These are phyloP conservation scores for Quillaja saponaria DNA, from an alignment of 306 rosid genomes.

Conservation along the genomic window DNA sequence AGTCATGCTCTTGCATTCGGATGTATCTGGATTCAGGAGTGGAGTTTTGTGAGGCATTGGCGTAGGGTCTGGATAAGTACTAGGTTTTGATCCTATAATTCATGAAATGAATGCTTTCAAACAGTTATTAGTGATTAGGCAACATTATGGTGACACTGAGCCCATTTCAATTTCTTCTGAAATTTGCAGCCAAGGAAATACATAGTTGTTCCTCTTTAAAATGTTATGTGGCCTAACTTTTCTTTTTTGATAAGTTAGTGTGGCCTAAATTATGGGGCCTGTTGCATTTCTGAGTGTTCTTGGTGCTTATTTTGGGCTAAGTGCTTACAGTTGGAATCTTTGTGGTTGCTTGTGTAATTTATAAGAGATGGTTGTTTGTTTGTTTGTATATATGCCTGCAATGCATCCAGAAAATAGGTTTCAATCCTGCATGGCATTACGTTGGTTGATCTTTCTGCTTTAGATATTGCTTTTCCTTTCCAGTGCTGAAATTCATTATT, in stretches of 20 bases:
- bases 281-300: neutral
- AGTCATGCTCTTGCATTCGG: too few relatives aligned
- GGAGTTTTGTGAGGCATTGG: too few relatives aligned
- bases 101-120: neutral
- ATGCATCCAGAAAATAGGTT: too few relatives aligned
- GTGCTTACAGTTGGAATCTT: neutral
- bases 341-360: neutral
- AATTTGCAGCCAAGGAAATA: neutral
- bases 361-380: too few relatives aligned
- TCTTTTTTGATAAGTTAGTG: too few relatives aligned
- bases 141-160: too few relatives aligned
- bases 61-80: neutral
- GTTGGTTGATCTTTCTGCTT: slow-evolving; percentile 13
- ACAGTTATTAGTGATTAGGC: too few relatives aligned
- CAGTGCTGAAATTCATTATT: neutral
- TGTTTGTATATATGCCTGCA: neutral
- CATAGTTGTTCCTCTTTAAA: neutral
- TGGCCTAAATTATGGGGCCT: too few relatives aligned
- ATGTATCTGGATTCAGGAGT: too few relatives aligned
- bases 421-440: too few relatives aligned
- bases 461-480: slow-evolving; percentile 1
- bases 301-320: slow-evolving; percentile 1
- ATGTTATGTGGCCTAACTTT: neutral
- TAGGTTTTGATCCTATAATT: neutral
- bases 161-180: too few relatives aligned